phyloP scores from a whole-genome alignment of 2,329 filamentous ascomycete genomes.

The Aureobasidium pullulans region DNA sequence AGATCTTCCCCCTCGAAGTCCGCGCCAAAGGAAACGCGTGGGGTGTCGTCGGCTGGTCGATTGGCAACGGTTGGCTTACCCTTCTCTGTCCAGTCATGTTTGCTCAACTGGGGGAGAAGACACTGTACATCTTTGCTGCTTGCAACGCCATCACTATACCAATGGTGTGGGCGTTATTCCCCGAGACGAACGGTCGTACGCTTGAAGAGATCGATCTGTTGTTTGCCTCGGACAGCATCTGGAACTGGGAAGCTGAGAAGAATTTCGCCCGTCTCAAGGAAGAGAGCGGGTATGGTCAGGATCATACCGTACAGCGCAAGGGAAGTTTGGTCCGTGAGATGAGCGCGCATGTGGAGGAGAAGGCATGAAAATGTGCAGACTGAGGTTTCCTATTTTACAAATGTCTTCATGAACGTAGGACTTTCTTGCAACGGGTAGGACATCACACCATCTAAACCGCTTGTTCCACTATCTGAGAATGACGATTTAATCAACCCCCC shows the following conservation, averaged over 20 bases:
- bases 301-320: neutral
- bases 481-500: too few species aligned
- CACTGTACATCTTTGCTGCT: conserved; percentile 43
- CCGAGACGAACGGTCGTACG: conserved; percentile 43
- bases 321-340: neutral
- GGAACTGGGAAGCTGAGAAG: neutral
- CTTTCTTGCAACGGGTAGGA: too few species aligned
- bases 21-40: conserved; percentile 18
- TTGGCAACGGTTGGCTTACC: neutral
- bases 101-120: conserved; percentile 39
- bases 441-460: too few species aligned
- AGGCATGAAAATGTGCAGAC: too few species aligned
- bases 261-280: neutral
- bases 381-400: too few species aligned
- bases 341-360: neutral
- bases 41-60: conserved; percentile 51
- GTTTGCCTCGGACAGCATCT: neutral
- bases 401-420: too few species aligned
- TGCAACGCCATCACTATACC: conserved; percentile 47
- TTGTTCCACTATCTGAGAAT: too few species aligned
- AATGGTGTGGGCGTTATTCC: conserved; percentile 50
- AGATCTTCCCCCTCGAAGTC: conserved; percentile 20
- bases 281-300: neutral
- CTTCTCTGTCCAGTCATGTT: conserved; percentile 38
- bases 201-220: conserved; percentile 45